A percentile compares a stretch with the other conserved stretches of the same genome.
Conservation (phyloP, 2,329 filamentous ascomycete genomes). For the Cladosporium sp. region DNA sequence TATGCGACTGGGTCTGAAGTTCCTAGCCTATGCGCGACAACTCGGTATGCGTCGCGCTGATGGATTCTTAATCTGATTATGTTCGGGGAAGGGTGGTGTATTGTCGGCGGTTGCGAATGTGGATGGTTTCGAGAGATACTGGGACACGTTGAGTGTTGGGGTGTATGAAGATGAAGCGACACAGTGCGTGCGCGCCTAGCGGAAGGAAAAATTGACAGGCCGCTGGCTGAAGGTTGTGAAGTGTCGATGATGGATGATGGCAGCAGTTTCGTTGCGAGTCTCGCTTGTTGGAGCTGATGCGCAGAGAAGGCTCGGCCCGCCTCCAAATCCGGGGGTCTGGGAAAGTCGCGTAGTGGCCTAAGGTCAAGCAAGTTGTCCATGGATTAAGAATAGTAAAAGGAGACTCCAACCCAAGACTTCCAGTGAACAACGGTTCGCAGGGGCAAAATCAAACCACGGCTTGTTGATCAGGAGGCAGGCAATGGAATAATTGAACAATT, state of each 20-base stretch:
- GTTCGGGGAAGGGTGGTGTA: not conserved
- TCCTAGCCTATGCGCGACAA: not conserved
- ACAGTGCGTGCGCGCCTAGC: conserved; percentile 12
- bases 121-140: not conserved
- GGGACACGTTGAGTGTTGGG: not conserved
- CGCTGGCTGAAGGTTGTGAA: conserved; percentile 16
- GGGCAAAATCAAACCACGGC: too few relatives aligned
- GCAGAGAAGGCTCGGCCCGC: not conserved
- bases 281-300: not conserved
- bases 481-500: conserved; percentile 3
- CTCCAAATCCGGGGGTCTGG: not conserved
- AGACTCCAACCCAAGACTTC: too few relatives aligned
- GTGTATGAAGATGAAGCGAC: not conserved
- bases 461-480: too few relatives aligned
- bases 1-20: not conserved
- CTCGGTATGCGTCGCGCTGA: not conserved
- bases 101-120: not conserved
- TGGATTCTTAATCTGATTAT: not conserved
- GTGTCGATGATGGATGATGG: conserved; percentile 10
- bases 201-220: conserved; percentile 16
- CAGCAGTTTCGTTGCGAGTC: conserved; percentile 3
- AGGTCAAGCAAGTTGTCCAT: too few relatives aligned
- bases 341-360: too few relatives aligned
- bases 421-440: too few relatives aligned
- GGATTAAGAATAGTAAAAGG: too few relatives aligned